A percentile compares a stretch with the other conserved stretches of the same genome.
phyloP scores from a whole-genome alignment of 164 flowering plant genomes.

The Cinnamomum chago region DNA sequence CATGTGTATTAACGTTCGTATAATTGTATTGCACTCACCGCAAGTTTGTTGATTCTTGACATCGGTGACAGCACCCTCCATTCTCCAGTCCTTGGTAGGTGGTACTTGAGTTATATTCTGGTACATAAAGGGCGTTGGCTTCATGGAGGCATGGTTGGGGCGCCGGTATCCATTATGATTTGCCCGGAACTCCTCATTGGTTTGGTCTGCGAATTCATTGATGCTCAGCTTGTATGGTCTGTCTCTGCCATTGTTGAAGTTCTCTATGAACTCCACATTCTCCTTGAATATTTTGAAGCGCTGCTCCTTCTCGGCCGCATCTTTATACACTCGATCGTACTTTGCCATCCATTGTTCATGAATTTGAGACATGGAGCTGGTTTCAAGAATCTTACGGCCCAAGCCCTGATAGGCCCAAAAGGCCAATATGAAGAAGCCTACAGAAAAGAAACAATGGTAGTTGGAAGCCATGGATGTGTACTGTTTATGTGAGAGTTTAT shows the following conservation, averaged over 20 bases:
- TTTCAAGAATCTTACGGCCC: too few species aligned
- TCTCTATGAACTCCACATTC: too few species aligned
- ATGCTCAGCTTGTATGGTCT: constrained; percentile 15
- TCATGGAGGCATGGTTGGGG: not conserved
- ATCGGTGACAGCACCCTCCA: constrained; percentile 16
- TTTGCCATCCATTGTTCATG: too few species aligned
- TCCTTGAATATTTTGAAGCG: too few species aligned
- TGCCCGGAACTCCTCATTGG: too few species aligned
- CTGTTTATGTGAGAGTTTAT: too few species aligned
- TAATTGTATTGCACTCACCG: not conserved
- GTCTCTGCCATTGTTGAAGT: too few species aligned
- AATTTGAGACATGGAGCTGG: too few species aligned
- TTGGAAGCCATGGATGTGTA: not conserved
- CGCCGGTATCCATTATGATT: too few species aligned
- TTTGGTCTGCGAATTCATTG: too few species aligned
- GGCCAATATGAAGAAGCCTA: not conserved
- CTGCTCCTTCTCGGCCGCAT: too few species aligned
- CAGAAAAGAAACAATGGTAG: not conserved
- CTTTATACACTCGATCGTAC: too few species aligned
- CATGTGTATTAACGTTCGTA: not conserved
- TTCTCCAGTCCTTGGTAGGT: constrained; percentile 32
- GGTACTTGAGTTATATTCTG: constrained; percentile 4
- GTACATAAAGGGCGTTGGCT: constrained; percentile 40
- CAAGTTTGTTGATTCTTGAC: not conserved
- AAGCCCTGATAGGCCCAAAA: not conserved